Evolutionary conservation across 352 stramenopile genomes (phyloP).

Genomic region (Globisporangium solare): DNA sequence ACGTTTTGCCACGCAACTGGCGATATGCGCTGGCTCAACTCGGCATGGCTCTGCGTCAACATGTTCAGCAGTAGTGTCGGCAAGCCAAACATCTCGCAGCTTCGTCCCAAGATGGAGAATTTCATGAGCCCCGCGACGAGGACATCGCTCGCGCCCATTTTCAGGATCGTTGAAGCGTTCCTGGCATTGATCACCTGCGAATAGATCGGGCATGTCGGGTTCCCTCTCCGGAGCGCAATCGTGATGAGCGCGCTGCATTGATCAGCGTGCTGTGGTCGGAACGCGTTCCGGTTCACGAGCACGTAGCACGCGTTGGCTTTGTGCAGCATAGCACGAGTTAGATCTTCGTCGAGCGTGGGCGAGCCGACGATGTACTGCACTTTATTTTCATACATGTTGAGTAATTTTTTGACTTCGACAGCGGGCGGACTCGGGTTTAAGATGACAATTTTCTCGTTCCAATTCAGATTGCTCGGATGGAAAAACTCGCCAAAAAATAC

Average conservation of each 20-base stretch:
- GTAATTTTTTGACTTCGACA: conserved; percentile 65
- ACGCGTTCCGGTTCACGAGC: conserved; percentile 52
- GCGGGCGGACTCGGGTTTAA: conserved; percentile 56
- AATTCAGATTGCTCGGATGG: conserved; percentile 78
- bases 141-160: conserved; percentile 73
- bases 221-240: conserved; percentile 64
- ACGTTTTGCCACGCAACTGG: conserved; percentile 58
- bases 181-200: conserved; percentile 68
- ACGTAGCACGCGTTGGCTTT: conserved; percentile 63
- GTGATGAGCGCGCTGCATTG: conserved; percentile 72
- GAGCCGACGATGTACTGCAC: conserved; percentile 83
- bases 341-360: conserved; percentile 72
- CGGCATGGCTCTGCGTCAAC: conserved; percentile 45
- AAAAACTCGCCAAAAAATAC: conserved; percentile 85
- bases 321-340: conserved; percentile 51
- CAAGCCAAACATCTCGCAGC: conserved; percentile 58
- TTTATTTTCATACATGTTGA: conserved; percentile 72
- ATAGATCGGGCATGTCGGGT: conserved; percentile 70
- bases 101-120: conserved; percentile 63
- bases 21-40: conserved; percentile 48
- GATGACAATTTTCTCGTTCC: conserved; percentile 80
- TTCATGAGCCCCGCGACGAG: conserved; percentile 68
- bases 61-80: conserved; percentile 68
- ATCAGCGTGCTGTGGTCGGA: conserved; percentile 52
- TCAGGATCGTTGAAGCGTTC: conserved; percentile 60